A percentile compares a stretch with the other conserved stretches of the same genome.
Evolutionary conservation across 2,329 filamentous ascomycete species (phyloP).

Genomic region (Apiospora malaysiana): DNA sequence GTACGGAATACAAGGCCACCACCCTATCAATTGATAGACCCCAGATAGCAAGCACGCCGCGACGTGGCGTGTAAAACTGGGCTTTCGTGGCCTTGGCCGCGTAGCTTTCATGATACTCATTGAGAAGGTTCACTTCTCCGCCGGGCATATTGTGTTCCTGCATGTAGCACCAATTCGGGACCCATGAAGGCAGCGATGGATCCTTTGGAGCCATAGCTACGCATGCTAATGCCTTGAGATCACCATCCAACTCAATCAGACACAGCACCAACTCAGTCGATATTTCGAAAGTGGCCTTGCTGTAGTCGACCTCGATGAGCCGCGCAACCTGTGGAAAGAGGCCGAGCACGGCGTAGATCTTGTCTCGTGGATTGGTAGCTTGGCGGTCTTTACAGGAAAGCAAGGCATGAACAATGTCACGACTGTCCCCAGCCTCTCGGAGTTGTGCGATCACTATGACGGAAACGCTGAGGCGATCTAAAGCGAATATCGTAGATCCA

Average conservation of each 20-base stretch:
- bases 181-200: background rate
- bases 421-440: background rate
- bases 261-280: conserved; percentile 14
- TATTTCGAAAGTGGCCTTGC: background rate
- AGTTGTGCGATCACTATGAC: background rate
- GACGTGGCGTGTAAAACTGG: background rate
- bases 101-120: background rate
- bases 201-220: background rate
- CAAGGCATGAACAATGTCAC: background rate
- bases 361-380: conserved; percentile 24
- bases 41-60: background rate
- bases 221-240: background rate
- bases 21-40: background rate
- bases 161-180: conserved; percentile 5
- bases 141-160: background rate
- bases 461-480: background rate
- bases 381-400: background rate
- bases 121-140: conserved; percentile 2
- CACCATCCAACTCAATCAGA: background rate
- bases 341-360: conserved; percentile 24
- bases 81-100: background rate
- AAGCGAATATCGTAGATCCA: background rate
- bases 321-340: conserved; percentile 15
- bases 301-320: conserved; percentile 14
- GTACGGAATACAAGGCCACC: background rate